These are phyloP conservation scores for Trichoderma sp. DNA, from an alignment of 2,329 filamentous ascomycete species.

Conservation along the genomic window DNA sequence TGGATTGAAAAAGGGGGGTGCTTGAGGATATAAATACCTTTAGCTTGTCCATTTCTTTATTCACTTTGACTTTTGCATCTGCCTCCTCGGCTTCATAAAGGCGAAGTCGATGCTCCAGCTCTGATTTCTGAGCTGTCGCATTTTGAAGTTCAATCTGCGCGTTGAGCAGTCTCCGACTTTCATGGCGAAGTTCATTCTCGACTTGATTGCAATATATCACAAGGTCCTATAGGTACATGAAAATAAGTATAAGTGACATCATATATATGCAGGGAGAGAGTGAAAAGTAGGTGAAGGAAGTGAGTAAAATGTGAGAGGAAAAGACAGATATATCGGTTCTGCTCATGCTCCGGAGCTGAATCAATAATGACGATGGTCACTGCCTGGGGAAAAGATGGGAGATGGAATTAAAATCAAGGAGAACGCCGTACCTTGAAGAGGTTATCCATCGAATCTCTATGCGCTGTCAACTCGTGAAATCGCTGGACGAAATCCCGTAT, in stretches of 20 bases:
- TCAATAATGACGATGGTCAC: neutral
- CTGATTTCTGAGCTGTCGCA: slow-evolving; percentile 52
- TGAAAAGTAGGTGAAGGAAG: neutral
- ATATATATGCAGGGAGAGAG: neutral
- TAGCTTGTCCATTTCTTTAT: slow-evolving; percentile 46
- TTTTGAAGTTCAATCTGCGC: slow-evolving; percentile 55
- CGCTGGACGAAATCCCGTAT: slow-evolving; percentile 54
- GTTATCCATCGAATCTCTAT: slow-evolving; percentile 48
- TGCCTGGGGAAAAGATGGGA: neutral
- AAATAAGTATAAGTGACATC: neutral
- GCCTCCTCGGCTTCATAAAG: slow-evolving; percentile 43
- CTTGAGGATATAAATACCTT: slow-evolving; percentile 48
- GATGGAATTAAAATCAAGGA: neutral
- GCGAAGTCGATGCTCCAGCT: slow-evolving; percentile 54
- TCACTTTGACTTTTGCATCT: slow-evolving; percentile 35
- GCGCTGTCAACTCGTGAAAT: slow-evolving; percentile 49
- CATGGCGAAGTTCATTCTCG: slow-evolving; percentile 48
- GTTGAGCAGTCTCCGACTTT: slow-evolving; percentile 51
- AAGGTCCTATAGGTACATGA: slow-evolving; percentile 37
- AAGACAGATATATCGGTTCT: neutral
- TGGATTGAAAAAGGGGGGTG: slow-evolving; percentile 2
- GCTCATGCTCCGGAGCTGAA: neutral
- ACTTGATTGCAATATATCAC: slow-evolving; percentile 45
- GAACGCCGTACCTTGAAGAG: slow-evolving; percentile 51
- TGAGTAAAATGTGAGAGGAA: neutral